Base-by-base conservation (phyloP, 306 rosid species). In the Quercus robur region DNA sequence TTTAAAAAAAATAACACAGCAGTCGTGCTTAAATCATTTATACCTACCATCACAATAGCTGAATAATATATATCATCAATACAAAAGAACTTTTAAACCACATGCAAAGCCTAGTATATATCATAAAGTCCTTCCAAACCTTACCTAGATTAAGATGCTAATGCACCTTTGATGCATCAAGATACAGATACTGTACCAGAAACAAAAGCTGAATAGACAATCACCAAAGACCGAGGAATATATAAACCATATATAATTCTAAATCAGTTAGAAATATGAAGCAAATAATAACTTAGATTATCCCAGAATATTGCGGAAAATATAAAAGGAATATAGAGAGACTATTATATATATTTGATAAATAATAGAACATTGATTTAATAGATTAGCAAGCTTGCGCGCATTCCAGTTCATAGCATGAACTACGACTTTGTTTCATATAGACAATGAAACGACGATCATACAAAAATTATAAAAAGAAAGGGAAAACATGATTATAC, bases 361-460 rank as follows among this genome's bases (percentile, higher is more conserved):
- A 71, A 80, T 49, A 77, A 79, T 35, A 76, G 76, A 72, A 33
- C 71, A 80, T 62, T 41, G 81, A 81, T 81, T 77, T 18, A 85
- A 82, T 82, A 84, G 72, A 61, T 80, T 76, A 75, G 79, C 72
- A 81, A 82, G 80, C 78, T 70, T 73, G 63, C 30, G 77, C 77
- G 77, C 77, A 75, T 84, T 73, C 67, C 80, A 70, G 78, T 84
- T 76, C 81, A 75, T 80, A 82, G 17, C 62, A 72, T 55, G 71
- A 77, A 71, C 84, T 84, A 8, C 17, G 13, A 77, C 77, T 46
- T 68, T 63, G 94, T 82, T 92, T 90, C 92, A 90, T 89, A 81
- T 77, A 81, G 93, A 86, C 89, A 74, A 87, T 90, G 94, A 92
- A 88, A 90, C 92, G 83, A 71, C 88, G 78, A 49, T 75, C 52